Base-by-base conservation (phyloP, 2,329 filamentous ascomycete species). In the Boeremia exigua region DNA sequence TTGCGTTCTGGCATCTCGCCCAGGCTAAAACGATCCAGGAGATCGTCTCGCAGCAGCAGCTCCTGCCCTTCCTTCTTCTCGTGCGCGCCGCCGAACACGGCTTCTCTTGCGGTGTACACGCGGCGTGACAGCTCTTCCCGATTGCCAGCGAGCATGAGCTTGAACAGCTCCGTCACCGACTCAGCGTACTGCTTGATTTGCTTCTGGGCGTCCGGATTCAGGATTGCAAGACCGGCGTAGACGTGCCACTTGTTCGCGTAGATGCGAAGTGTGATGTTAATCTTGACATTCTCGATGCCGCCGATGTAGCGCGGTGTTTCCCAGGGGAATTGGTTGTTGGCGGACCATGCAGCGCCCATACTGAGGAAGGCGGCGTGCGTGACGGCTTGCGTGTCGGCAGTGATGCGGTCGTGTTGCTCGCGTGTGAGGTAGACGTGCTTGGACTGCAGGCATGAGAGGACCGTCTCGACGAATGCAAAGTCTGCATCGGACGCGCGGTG, bases 201-300 rank as follows among this genome's bases (percentile, higher is more conserved):
- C 75, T 89, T 84, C 75, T 90, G 90, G 3, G 95, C 95, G 55
- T 92, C 89, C 0, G 95, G 95, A 75, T 99, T 99, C 55, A 99
- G 84, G 71, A 99, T 99, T 10, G 96, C 95, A 8, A 99, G 88
- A 0, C 95, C 95, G 17, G 95, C 95, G 76, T 99, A 99, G 54
- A 99, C 95, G 80, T 99, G 96, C 96, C 96, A 99, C 77, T 98
- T 99, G 77, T 97, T 96, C 57, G 89, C 88, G 80, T 98, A 99
- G 79, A 99, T 98, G 67, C 95, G 92, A 63, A 99, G 81, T 65
- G 92, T 98, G 65, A 98, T 88, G 79, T 99, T 99, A 80, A 98
- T 96, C 80, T 99, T 99, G 68, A 98, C 94, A 75, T 99, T 99
- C 77, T 99, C 95, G 69, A 99, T 96, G 48, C 95, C 96, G 55